These are phyloP conservation scores for Phytopythium kandeliae DNA, from an alignment of 352 stramenopile species.

Conservation along the genomic window DNA sequence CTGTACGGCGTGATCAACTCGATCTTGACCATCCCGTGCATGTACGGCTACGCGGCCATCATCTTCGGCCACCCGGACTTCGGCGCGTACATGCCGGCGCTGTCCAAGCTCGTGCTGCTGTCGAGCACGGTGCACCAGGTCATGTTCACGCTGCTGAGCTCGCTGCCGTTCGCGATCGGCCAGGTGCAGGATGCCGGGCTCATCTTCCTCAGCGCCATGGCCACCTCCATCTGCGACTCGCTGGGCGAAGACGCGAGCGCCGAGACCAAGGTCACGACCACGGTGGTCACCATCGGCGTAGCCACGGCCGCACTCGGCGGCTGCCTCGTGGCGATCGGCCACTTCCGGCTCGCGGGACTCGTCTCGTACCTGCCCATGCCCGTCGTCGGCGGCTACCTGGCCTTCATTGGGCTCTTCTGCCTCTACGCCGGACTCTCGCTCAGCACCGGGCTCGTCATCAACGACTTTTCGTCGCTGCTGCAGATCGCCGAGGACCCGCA, in stretches of 20 bases:
- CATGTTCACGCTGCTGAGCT: conserved; percentile 87
- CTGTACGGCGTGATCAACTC: conserved; percentile 92
- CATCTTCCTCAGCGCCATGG: conserved; percentile 97
- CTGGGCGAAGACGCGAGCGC: conserved; percentile 58
- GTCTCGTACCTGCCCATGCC: conserved; percentile 97
- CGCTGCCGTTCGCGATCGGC: conserved; percentile 95
- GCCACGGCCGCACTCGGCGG: conserved; percentile 90
- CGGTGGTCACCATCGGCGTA: conserved; percentile 91
- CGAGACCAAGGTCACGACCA: conserved; percentile 89
- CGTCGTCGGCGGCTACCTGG: conserved; percentile 97
- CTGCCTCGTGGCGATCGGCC: conserved; percentile 92
- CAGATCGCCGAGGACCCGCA: conserved; percentile 54
- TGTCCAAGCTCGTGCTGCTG: conserved; percentile 95
- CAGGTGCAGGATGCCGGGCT: conserved; percentile 98
- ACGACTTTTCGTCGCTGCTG: conserved; percentile 77
- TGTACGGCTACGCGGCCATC: conserved; percentile 95
- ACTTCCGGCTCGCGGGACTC: conserved; percentile 91
- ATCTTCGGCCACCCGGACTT: conserved; percentile 94
- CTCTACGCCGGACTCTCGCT: conserved; percentile 89
- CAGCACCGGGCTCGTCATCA: conserved; percentile 89
- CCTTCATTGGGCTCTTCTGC: conserved; percentile 97
- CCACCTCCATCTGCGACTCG: conserved; percentile 83
- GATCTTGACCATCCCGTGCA: conserved; percentile 91
- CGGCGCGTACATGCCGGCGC: conserved; percentile 81
- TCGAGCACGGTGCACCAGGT: conserved; percentile 94